Evolutionary conservation across 2,329 filamentous ascomycete genomes (phyloP).

Genomic region (Onygena corvina): DNA sequence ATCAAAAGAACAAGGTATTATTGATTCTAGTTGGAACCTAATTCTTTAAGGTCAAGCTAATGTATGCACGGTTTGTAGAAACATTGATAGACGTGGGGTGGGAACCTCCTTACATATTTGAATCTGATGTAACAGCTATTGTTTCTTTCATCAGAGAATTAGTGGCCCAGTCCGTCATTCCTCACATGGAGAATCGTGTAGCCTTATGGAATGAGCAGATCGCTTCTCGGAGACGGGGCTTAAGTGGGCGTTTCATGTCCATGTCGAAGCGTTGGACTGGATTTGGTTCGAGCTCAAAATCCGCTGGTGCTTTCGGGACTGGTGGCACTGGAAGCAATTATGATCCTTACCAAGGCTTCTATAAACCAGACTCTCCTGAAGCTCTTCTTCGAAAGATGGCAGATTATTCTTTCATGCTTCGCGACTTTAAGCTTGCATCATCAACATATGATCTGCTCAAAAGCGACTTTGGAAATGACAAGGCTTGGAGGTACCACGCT

Average conservation of each 20-base stretch:
- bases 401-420: constrained; percentile 92
- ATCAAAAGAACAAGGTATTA: constrained; percentile 50
- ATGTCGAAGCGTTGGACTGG: constrained; percentile 80
- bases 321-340: constrained; percentile 50
- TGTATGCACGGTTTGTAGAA: constrained; percentile 7
- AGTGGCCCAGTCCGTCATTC: constrained; percentile 86
- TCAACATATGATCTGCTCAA: constrained; percentile 85
- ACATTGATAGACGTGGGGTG: constrained; percentile 14
- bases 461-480: constrained; percentile 83
- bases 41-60: constrained; percentile 6
- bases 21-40: not conserved
- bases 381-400: constrained; percentile 85
- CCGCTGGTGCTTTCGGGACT: constrained; percentile 42
- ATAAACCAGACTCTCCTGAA: constrained; percentile 71
- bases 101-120: constrained; percentile 56
- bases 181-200: constrained; percentile 87
- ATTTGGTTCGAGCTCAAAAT: constrained; percentile 58
- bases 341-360: constrained; percentile 65
- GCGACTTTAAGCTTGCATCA: constrained; percentile 87
- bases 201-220: constrained; percentile 96
- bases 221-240: constrained; percentile 73
- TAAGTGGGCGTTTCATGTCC: constrained; percentile 88
- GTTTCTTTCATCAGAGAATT: constrained; percentile 85
- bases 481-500: constrained; percentile 92
- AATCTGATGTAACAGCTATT: constrained; percentile 81